Percentiles rank a stretch among this genome's conserved stretches.
Conservation (phyloP, 805 yeast genomes). For the Yamadazyma nakazawae region DNA sequence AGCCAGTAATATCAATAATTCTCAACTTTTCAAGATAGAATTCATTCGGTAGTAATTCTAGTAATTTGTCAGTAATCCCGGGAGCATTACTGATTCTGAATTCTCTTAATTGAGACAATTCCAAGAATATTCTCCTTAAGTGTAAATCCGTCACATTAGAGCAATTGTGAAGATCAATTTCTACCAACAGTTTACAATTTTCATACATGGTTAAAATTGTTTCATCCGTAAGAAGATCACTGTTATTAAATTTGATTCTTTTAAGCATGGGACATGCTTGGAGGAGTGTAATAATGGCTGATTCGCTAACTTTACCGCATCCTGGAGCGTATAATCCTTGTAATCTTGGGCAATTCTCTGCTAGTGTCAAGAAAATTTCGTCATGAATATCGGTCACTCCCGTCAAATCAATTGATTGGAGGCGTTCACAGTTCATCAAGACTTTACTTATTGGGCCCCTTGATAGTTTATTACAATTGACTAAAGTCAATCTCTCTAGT, state of each 20-base stretch:
- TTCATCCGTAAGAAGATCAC: slow-evolving; percentile 60
- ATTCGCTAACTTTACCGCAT: slow-evolving; percentile 67
- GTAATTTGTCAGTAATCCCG: slow-evolving; percentile 64
- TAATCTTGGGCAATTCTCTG: slow-evolving; percentile 66
- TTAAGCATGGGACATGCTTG: slow-evolving; percentile 69
- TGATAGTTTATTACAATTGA: slow-evolving; percentile 68
- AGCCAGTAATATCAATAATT: slow-evolving; percentile 80
- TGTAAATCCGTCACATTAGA: slow-evolving; percentile 67
- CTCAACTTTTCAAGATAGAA: slow-evolving; percentile 63
- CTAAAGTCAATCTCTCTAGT: slow-evolving; percentile 81
- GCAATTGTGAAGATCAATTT: slow-evolving; percentile 84
- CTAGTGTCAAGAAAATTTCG: slow-evolving; percentile 63
- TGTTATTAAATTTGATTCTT: slow-evolving; percentile 77
- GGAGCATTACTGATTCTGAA: slow-evolving; percentile 74
- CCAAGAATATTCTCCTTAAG: slow-evolving; percentile 53
- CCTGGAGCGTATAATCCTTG: slow-evolving; percentile 92
- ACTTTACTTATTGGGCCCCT: slow-evolving; percentile 60
- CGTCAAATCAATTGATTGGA: slow-evolving; percentile 85
- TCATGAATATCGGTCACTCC: slow-evolving; percentile 68
- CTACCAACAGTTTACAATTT: slow-evolving; percentile 80
- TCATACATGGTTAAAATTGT: slow-evolving; percentile 57
- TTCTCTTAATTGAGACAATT: slow-evolving; percentile 74
- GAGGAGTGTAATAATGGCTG: slow-evolving; percentile 57
- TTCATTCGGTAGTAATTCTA: slow-evolving; percentile 49
- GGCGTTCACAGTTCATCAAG: slow-evolving; percentile 58